These are phyloP conservation scores for Limnanthes douglasii DNA, from an alignment of 345 rosid genomes.

Conservation along the genomic window DNA sequence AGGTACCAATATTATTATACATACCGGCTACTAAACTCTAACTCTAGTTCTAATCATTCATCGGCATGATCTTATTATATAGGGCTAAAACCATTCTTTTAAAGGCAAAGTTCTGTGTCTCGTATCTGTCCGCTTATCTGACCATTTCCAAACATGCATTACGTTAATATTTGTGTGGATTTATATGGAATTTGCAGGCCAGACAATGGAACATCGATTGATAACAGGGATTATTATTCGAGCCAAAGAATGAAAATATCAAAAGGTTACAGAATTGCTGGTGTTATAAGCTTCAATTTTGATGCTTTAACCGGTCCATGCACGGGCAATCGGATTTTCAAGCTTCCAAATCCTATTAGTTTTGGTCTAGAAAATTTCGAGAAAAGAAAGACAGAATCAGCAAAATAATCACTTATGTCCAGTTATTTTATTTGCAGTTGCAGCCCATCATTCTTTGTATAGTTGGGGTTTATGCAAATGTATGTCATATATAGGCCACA, in stretches of 20 bases:
- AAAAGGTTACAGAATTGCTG: conserved; percentile 21
- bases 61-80: not conserved
- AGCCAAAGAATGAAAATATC: conserved; percentile 17
- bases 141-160: no score
- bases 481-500: no score
- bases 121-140: not conserved
- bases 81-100: no score
- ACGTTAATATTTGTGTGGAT: no score
- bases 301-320: conserved; percentile 41
- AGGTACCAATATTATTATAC: conserved; percentile 25
- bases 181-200: no score
- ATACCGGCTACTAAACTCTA: not conserved
- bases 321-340: conserved; percentile 33
- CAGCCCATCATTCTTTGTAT: no score
- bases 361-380: conserved; percentile 11
- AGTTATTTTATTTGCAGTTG: no score
- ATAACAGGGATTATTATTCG: conserved; percentile 18
- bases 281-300: conserved; percentile 49
- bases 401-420: no score
- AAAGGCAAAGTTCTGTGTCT: not conserved
- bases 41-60: no score
- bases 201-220: conserved; percentile 25
- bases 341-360: conserved; percentile 48
- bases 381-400: no score
- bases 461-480: no score